phyloP scores from a whole-genome alignment of 805 yeast genomes.

The Cyberlindnera xishuangbannaensis region DNA sequence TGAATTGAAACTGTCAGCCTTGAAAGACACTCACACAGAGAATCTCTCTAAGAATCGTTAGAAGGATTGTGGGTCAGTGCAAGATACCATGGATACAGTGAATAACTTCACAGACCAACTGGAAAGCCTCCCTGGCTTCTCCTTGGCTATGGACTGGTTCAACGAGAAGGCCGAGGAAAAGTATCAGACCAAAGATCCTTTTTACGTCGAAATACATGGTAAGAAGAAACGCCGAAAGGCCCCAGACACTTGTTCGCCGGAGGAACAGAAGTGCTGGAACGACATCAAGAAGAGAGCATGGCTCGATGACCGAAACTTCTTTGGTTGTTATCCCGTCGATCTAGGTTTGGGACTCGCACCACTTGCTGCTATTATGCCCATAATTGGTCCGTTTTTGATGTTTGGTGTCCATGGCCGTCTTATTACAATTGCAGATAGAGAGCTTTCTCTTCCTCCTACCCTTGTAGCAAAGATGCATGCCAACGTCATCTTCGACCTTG shows the following conservation, averaged over 20 bases:
- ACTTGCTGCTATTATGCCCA: constrained; percentile 64
- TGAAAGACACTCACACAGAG: no score
- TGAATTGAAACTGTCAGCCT: no score
- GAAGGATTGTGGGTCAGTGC: no score
- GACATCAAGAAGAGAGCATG: constrained; percentile 73
- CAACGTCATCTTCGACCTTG: constrained; percentile 67
- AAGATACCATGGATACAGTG: constrained; percentile 27
- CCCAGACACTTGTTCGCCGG: constrained; percentile 50
- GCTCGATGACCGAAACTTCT: constrained; percentile 77
- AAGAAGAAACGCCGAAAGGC: constrained; percentile 50
- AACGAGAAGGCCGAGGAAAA: constrained; percentile 65
- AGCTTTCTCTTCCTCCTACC: constrained; percentile 50
- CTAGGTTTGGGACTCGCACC: constrained; percentile 81
- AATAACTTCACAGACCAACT: constrained; percentile 27
- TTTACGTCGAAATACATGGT: constrained; percentile 47
- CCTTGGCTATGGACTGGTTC: constrained; percentile 48
- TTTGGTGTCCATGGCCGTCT: constrained; percentile 71
- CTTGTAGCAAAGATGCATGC: constrained; percentile 67
- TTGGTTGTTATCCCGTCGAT: constrained; percentile 72
- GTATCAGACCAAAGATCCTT: constrained; percentile 63
- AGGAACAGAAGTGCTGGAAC: constrained; percentile 68
- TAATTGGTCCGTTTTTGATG: constrained; percentile 79
- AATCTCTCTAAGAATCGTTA: no score
- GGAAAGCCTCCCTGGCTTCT: constrained; percentile 54
- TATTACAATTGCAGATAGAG: constrained; percentile 51